Conservation (phyloP, 2,329 filamentous ascomycete species). For the Elsinoe arachidis region DNA sequence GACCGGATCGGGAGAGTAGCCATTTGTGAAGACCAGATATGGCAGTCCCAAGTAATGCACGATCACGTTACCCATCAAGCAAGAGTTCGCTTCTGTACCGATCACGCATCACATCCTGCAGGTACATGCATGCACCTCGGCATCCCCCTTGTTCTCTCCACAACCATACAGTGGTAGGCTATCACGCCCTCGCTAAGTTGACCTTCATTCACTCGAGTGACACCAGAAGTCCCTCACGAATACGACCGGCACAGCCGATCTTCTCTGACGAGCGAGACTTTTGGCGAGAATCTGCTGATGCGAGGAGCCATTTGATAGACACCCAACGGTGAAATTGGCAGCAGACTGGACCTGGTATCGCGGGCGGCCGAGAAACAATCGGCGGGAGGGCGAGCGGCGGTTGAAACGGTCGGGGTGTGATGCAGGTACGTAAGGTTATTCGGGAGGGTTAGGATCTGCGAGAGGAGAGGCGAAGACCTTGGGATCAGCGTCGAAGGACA, state of each 20-base stretch:
- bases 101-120: neutral
- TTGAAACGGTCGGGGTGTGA: neutral
- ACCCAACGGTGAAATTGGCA: slow-evolving; percentile 10
- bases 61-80: too few species aligned
- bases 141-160: neutral
- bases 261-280: neutral
- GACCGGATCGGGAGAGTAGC: neutral
- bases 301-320: neutral
- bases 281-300: neutral
- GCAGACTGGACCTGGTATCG: neutral
- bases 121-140: neutral
- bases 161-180: neutral
- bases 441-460: neutral
- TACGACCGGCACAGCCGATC: neutral
- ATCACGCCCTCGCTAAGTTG: neutral
- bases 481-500: neutral
- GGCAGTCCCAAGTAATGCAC: too few species aligned
- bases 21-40: too few species aligned
- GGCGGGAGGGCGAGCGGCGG: neutral
- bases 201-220: neutral
- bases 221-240: neutral
- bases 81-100: neutral
- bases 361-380: slow-evolving; percentile 9
- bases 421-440: slow-evolving; percentile 3
- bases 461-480: neutral